These are phyloP conservation scores for Trichoderma sp. DNA, from an alignment of 2,329 filamentous ascomycete species.

Conservation along the genomic window DNA sequence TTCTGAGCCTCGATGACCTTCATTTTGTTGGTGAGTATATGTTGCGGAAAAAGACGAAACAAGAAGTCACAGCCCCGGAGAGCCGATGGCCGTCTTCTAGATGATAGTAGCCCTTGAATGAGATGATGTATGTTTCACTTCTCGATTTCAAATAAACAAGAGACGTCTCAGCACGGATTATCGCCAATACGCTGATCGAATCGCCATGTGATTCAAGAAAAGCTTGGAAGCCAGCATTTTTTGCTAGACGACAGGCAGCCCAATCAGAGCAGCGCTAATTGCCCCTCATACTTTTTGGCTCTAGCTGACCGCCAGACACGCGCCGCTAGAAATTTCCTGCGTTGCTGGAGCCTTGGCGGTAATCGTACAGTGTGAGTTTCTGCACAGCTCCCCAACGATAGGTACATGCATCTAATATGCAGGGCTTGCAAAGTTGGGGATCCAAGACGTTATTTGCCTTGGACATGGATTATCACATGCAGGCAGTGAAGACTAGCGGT, in stretches of 20 bases:
- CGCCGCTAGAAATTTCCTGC: slow-evolving; percentile 4
- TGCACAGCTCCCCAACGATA: background rate
- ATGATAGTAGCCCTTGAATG: background rate
- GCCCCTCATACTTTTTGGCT: background rate
- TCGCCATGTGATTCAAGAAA: slow-evolving; percentile 4
- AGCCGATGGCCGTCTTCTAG: background rate
- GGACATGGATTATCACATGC: slow-evolving; percentile 8
- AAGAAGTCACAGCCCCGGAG: background rate
- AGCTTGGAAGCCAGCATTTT: slow-evolving; percentile 13
- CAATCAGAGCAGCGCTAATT: slow-evolving; percentile 16
- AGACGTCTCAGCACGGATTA: background rate
- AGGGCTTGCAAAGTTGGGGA: background rate
- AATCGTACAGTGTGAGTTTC: background rate
- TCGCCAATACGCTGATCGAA: background rate
- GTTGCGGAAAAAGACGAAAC: background rate
- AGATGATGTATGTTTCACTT: background rate
- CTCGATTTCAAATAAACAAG: background rate
- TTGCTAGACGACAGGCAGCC: background rate
- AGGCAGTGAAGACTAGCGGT: background rate
- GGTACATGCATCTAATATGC: background rate
- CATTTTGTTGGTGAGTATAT: slow-evolving; percentile 44
- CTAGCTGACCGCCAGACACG: slow-evolving; percentile 2
- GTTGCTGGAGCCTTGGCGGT: background rate
- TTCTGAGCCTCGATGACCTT: slow-evolving; percentile 73
- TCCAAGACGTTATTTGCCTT: background rate